Conservation (phyloP, 2,329 filamentous ascomycete species). For the Neonectria sp. region DNA sequence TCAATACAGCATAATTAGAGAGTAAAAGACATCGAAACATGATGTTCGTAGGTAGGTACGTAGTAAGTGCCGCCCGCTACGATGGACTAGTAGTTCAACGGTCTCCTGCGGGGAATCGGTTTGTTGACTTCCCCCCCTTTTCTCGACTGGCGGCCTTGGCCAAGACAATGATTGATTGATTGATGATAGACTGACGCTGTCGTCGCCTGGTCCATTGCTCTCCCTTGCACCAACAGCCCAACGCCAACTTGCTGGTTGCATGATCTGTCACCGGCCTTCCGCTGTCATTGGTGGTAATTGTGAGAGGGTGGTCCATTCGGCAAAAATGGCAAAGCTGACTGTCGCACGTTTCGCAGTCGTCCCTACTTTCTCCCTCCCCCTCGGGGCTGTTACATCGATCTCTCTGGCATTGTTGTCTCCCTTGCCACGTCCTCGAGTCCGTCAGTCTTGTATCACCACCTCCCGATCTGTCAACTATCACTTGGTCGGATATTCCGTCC, state of each 20-base stretch:
- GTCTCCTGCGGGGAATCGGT: not conserved
- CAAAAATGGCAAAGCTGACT: slow-evolving; percentile 1
- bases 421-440: not conserved
- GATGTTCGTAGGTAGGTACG: too few relatives aligned
- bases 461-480: not conserved
- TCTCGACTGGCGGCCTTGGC: not conserved
- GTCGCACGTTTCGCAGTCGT: slow-evolving; percentile 1
- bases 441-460: not conserved
- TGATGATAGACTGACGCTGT: not conserved
- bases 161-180: not conserved
- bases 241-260: not conserved
- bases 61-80: too few relatives aligned
- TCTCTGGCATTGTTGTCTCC: too few relatives aligned
- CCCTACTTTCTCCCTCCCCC: not conserved
- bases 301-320: slow-evolving; percentile 3
- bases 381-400: too few relatives aligned
- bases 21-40: too few relatives aligned
- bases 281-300: not conserved
- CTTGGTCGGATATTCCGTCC: not conserved
- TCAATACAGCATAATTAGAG: too few relatives aligned
- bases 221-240: not conserved
- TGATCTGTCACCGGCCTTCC: not conserved
- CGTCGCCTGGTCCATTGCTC: not conserved
- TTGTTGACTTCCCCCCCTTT: not conserved
- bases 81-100: too few relatives aligned